Evolutionary conservation across 257 asterid species (phyloP), one percentile per base, ranked within the genome.

Genomic region (Mentha longifolia): DNA sequence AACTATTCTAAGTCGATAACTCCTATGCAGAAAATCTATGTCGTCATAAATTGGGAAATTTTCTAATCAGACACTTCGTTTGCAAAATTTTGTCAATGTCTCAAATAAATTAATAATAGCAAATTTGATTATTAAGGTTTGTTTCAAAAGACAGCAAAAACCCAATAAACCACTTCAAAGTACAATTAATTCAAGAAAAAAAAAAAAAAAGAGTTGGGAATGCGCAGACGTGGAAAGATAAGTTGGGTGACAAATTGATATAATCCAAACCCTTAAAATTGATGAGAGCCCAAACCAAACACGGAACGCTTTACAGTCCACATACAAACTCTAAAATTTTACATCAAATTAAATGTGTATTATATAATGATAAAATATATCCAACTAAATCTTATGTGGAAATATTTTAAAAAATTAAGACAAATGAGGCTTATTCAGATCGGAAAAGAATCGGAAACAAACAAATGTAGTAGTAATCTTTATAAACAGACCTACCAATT

Each of bases 211-310:
- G 73, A 15, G 62, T 45, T 20, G 37, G 50, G 33, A 3, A 19
- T 6, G 55, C 14, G 64, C 8, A 59, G n/a, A 77, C 77, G 77
- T 72, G 74, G 61, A n/a, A 30, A 6, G 65, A 76, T 76, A 52
- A 30, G 41, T 39, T 9, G 19, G 14, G 17, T 30, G 56, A 62
- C 54, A 42, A 42, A 11, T 28, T 14, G 62, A 20, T 14, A 13
- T 1, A 25, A 50, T 37, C 73, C 22, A 51, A 52, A 9, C 25
- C 46, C 14, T 4, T 37, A 8, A n/a, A 56, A 15, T 10, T 28
- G 68, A 63, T 41, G 68, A 42, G 68, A 42, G 68, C 68, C 49
- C 19, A 55, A 49, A 64, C 31, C 63, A 39, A 58, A 51, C 54
- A 63, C 68, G 68, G 20, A 22, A 63, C 55, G 10, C 6, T 20